Evolutionary conservation across 2,329 filamentous ascomycete genomes (phyloP).

Genomic region (Trichoderma sp.): DNA sequence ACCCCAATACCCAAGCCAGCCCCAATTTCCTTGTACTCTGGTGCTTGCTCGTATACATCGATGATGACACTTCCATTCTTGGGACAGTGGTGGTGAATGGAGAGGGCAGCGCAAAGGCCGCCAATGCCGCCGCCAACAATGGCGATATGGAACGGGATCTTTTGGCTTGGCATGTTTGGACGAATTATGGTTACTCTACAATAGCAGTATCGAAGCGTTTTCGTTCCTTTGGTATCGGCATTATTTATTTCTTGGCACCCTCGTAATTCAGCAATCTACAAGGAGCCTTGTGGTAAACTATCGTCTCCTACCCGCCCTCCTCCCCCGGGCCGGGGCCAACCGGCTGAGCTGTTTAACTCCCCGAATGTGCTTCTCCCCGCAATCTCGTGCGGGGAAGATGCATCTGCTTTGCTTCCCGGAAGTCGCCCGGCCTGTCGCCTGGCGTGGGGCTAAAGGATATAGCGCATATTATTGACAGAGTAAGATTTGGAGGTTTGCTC

Average conservation of each 20-base stretch:
- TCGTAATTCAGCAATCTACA: not conserved
- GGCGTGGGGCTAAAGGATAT: not conserved
- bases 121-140: conserved; percentile 14
- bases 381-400: not conserved
- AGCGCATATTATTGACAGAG: not conserved
- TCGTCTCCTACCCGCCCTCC: not conserved
- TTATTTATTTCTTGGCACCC: conserved; percentile 2
- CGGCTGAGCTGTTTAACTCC: conserved; percentile 1
- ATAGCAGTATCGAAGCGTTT: not conserved
- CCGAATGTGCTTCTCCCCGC: not conserved
- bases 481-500: not conserved
- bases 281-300: not conserved
- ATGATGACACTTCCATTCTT: conserved; percentile 10
- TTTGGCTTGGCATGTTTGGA: conserved; percentile 9
- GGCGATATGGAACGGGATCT: conserved; percentile 12
- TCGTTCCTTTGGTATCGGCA: not conserved
- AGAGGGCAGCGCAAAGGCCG: conserved; percentile 9
- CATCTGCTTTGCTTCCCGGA: not conserved
- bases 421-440: not conserved
- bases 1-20: conserved; percentile 10
- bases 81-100: conserved; percentile 9
- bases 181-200: not conserved
- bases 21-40: conserved; percentile 8
- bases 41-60: conserved; percentile 10
- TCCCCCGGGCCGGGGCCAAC: not conserved